Evolutionary conservation across 2,329 filamentous ascomycete genomes (phyloP).

Genomic region (Fusarium nelsonii): DNA sequence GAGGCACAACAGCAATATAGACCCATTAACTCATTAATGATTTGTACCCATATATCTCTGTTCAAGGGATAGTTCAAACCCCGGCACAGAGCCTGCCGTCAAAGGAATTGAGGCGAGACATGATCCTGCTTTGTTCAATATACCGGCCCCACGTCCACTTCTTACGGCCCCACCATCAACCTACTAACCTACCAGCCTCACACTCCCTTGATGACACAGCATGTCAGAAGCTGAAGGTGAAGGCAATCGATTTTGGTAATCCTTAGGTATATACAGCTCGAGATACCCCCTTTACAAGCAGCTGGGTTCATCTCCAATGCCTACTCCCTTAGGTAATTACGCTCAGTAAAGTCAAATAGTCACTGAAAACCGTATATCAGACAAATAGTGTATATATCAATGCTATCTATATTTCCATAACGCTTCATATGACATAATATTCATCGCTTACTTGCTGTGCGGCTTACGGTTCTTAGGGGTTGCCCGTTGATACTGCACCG

Average conservation of each 20-base stretch:
- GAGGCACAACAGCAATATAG: not conserved
- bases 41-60: not conserved
- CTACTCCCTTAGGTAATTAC: too few species aligned
- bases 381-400: not conserved
- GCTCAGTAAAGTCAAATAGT: not conserved
- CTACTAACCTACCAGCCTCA: not conserved
- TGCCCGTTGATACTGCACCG: slow-evolving; percentile 70
- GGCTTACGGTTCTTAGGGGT: slow-evolving; percentile 25
- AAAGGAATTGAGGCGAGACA: slow-evolving; percentile 26
- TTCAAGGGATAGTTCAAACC: not conserved
- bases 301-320: not conserved
- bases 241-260: not conserved
- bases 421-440: not conserved
- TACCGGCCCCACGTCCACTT: slow-evolving; percentile 17
- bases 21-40: not conserved
- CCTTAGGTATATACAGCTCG: not conserved
- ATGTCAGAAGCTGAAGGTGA: not conserved
- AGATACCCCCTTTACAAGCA: not conserved
- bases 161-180: slow-evolving; percentile 18
- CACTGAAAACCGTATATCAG: not conserved
- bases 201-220: not conserved
- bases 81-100: not conserved
- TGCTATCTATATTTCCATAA: slow-evolving; percentile 3
- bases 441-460: not conserved
- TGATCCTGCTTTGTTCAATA: slow-evolving; percentile 14